Conservation (phyloP, 106 monocot genomes). For the Ottelia alismoides region DNA sequence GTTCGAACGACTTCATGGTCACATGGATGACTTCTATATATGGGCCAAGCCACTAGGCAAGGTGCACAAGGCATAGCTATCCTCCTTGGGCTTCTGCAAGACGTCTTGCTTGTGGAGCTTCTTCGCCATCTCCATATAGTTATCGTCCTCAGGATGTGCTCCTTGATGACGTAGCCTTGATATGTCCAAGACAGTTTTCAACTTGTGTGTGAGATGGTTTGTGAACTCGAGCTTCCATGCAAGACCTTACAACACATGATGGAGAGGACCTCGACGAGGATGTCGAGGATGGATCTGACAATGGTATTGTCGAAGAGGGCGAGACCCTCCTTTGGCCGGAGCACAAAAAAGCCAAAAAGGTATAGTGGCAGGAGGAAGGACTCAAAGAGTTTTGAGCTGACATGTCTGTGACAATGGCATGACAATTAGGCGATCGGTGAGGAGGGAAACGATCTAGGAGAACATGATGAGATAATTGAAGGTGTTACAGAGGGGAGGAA, state of each 20-base stretch:
- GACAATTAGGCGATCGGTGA: no score
- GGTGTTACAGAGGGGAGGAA: no score
- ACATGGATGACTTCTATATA: conserved; percentile 7
- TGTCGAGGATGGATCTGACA: no score
- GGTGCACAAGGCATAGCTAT: conserved; percentile 8
- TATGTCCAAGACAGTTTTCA: conserved; percentile 10
- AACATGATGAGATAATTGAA: no score
- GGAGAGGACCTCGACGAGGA: conserved; percentile 4
- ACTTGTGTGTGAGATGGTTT: conserved; percentile 8
- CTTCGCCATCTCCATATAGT: conserved; percentile 2
- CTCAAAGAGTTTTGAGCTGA: no score
- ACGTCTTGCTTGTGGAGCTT: conserved; percentile 1
- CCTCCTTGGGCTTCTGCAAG: conserved; percentile 9
- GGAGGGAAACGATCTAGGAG: no score
- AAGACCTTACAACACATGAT: conserved; percentile 6
- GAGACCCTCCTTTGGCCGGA: no score
- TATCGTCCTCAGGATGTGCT: no score
- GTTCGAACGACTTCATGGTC: background rate
- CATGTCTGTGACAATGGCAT: no score
- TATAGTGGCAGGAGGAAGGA: no score
- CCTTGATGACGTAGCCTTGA: conserved; percentile 9
- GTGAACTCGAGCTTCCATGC: conserved; percentile 9
- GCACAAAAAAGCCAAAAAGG: no score
- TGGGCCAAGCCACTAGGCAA: conserved; percentile 13
- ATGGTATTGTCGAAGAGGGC: no score